Evolutionary conservation across 1,139 yeast genomes (phyloP).

Genomic region (Debaryomyces psychrophilus): DNA sequence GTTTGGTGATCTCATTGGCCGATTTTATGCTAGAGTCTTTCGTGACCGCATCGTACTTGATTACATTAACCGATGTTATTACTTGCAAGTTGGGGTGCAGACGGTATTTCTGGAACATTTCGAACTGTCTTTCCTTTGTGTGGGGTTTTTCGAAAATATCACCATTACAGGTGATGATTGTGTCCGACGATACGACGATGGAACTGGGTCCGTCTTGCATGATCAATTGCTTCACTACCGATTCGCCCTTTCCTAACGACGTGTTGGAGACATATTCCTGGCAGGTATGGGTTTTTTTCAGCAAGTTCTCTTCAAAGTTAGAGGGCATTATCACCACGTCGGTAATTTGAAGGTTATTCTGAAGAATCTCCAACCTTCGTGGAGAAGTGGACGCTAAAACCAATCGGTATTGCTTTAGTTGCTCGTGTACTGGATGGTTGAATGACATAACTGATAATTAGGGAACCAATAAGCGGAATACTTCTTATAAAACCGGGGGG

Average conservation of each 20-base stretch:
- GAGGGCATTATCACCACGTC: constrained; percentile 55
- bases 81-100: constrained; percentile 54
- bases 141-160: constrained; percentile 78
- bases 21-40: constrained; percentile 3
- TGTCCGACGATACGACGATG: constrained; percentile 78
- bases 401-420: constrained; percentile 36
- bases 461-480: neutral
- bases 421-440: constrained; percentile 32
- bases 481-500: neutral
- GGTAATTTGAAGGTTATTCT: constrained; percentile 59
- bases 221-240: constrained; percentile 50
- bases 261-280: constrained; percentile 72
- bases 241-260: constrained; percentile 58
- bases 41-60: constrained; percentile 40
- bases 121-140: constrained; percentile 38
- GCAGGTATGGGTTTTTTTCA: constrained; percentile 53
- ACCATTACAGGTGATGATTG: constrained; percentile 68
- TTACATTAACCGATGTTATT: constrained; percentile 66
- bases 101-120: constrained; percentile 55
- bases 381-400: constrained; percentile 87
- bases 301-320: constrained; percentile 72
- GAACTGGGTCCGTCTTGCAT: constrained; percentile 15
- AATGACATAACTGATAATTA: constrained; percentile 14
- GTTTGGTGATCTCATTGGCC: constrained; percentile 27
- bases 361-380: constrained; percentile 69